phyloP scores from a whole-genome alignment of 495 filamentous ascomycete species.

The Poronia punctata region DNA sequence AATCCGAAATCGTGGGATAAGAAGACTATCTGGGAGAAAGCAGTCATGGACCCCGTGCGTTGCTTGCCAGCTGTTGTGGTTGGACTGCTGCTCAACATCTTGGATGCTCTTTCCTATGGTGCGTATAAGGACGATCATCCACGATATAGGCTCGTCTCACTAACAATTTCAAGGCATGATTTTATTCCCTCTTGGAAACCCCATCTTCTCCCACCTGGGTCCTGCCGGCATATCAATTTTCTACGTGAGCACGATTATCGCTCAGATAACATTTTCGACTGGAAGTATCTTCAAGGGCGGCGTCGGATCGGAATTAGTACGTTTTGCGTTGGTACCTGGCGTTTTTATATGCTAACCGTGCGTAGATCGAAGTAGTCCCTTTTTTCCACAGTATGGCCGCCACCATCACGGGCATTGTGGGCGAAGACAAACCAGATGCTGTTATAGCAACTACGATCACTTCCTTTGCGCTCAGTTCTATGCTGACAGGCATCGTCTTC shows the following conservation, averaged over 20 bases:
- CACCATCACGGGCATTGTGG: constrained; percentile 71
- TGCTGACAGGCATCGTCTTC: constrained; percentile 86
- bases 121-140: constrained; percentile 10
- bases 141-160: not conserved
- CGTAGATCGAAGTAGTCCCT: constrained; percentile 86
- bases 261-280: constrained; percentile 86
- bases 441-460: constrained; percentile 89
- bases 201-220: constrained; percentile 74
- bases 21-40: constrained; percentile 54
- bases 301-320: constrained; percentile 90
- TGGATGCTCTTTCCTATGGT: constrained; percentile 94
- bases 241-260: constrained; percentile 93
- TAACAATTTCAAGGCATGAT: constrained; percentile 64
- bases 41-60: constrained; percentile 57
- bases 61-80: constrained; percentile 80
- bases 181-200: constrained; percentile 80
- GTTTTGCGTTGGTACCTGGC: constrained; percentile 7
- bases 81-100: constrained; percentile 81
- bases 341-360: constrained; percentile 3
- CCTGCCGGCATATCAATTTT: constrained; percentile 97
- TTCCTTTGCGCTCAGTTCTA: constrained; percentile 82
- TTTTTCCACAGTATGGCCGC: constrained; percentile 98
- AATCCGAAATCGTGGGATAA: constrained; percentile 70
- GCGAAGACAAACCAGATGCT: constrained; percentile 71
- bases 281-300: constrained; percentile 88